A percentile compares a stretch with the other conserved stretches of the same genome.
Conservation (phyloP, 352 stramenopile species). For the Thraustotheca clavata region DNA sequence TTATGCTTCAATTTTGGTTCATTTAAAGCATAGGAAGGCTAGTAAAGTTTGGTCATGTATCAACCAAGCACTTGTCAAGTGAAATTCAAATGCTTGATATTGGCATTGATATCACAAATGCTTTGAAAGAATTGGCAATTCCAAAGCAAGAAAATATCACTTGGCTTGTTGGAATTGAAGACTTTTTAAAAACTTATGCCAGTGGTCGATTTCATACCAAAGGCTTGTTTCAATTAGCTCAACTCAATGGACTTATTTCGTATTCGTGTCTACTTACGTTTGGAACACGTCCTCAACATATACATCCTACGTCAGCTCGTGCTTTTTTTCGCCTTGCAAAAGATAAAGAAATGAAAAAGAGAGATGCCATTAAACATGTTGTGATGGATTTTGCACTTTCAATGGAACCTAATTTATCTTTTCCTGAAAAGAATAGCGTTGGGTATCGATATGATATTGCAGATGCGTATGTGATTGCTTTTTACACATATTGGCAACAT, state of each 20-base stretch:
- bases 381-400: slow-evolving; percentile 55
- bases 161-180: slow-evolving; percentile 79
- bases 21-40: slow-evolving; percentile 26
- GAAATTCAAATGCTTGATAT: slow-evolving; percentile 52
- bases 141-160: too few relatives aligned
- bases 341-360: slow-evolving; percentile 21
- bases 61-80: slow-evolving; percentile 50
- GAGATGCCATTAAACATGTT: slow-evolving; percentile 48
- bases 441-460: slow-evolving; percentile 64
- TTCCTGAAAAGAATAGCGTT: slow-evolving; percentile 3
- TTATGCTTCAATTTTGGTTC: background rate
- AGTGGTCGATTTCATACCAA: slow-evolving; percentile 70
- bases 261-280: slow-evolving; percentile 70
- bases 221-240: slow-evolving; percentile 76
- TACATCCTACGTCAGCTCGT: slow-evolving; percentile 68
- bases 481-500: slow-evolving; percentile 47
- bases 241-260: slow-evolving; percentile 80
- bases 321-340: slow-evolving; percentile 39
- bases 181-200: slow-evolving; percentile 78
- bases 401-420: slow-evolving; percentile 31
- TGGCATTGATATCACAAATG: slow-evolving; percentile 34
- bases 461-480: slow-evolving; percentile 73
- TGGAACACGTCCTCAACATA: slow-evolving; percentile 39
- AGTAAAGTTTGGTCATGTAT: slow-evolving; percentile 46
- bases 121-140: background rate